Evolutionary conservation across 495 filamentous ascomycete genomes (phyloP).

Genomic region (Podospora comata): DNA sequence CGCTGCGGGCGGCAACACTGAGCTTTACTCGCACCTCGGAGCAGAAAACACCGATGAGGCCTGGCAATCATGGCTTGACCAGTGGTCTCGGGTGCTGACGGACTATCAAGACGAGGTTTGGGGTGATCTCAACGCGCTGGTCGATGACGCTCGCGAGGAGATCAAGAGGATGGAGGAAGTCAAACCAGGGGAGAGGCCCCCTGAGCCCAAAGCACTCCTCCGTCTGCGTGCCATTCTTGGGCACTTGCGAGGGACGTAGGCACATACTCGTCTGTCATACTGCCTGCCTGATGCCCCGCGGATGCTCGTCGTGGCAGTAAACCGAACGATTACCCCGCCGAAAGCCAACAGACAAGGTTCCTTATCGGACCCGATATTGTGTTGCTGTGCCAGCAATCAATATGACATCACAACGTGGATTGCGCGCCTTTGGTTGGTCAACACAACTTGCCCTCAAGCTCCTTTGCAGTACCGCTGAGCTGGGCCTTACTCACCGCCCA

Average conservation of each 20-base stretch:
- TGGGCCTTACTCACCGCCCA: not conserved
- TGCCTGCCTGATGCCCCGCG: not conserved
- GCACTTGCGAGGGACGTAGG: conserved; percentile 26
- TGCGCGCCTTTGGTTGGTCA: conserved; percentile 21
- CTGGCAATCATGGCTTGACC: conserved; percentile 44
- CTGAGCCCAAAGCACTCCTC: conserved; percentile 29
- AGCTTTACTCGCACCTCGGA: conserved; percentile 32
- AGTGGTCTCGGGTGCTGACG: conserved; percentile 63
- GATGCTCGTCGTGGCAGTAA: not conserved
- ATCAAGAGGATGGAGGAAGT: conserved; percentile 35
- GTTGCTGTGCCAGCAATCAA: conserved; percentile 28
- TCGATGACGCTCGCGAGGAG: conserved; percentile 61
- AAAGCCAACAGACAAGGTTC: conserved; percentile 5
- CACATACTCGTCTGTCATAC: not conserved
- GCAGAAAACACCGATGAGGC: conserved; percentile 38
- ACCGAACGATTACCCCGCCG: conserved; percentile 20
- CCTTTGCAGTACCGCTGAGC: not conserved
- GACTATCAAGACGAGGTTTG: conserved; percentile 75
- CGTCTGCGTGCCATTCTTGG: conserved; percentile 35
- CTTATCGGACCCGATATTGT: not conserved
- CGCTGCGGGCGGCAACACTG: conserved; percentile 11
- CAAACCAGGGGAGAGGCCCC: conserved; percentile 23
- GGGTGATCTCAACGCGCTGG: conserved; percentile 63
- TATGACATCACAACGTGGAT: conserved; percentile 27
- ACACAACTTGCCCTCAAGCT: not conserved